phyloP scores from a whole-genome alignment of 1,139 yeast genomes.

The Blastobotrys raffinosifermentans region DNA sequence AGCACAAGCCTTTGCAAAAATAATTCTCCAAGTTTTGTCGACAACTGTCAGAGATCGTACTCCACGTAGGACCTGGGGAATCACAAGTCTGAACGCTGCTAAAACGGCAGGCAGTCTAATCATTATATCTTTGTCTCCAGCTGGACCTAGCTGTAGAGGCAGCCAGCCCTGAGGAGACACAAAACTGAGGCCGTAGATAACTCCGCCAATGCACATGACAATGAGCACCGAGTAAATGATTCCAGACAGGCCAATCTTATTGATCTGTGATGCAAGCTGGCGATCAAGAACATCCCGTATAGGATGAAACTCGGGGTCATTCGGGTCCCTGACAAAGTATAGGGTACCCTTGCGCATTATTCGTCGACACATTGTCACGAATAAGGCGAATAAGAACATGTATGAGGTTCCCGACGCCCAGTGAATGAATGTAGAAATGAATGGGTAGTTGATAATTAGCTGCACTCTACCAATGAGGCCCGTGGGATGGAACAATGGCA shows the following conservation, averaged over 20 bases:
- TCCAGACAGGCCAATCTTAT: constrained; percentile 69
- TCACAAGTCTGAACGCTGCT: constrained; percentile 8
- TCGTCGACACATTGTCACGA: constrained; percentile 75
- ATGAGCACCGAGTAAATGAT: constrained; percentile 72
- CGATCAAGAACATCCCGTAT: constrained; percentile 81
- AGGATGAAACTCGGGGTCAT: constrained; percentile 86
- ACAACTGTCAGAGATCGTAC: constrained; percentile 21
- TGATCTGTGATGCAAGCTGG: constrained; percentile 64
- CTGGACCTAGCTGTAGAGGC: constrained; percentile 24
- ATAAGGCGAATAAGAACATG: constrained; percentile 83
- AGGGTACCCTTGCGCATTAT: constrained; percentile 85
- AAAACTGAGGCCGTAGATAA: constrained; percentile 49
- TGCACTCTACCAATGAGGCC: constrained; percentile 8
- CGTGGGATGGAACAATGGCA: constrained; percentile 8
- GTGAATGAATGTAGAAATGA: constrained; percentile 34
- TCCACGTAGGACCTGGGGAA: constrained; percentile 24
- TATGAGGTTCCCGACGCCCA: constrained; percentile 81
- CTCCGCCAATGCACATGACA: constrained; percentile 65
- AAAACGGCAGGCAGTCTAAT: constrained; percentile 4
- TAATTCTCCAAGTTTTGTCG: constrained; percentile 52
- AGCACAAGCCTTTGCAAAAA: constrained; percentile 52
- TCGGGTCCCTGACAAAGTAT: constrained; percentile 88
- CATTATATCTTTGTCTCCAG: background rate
- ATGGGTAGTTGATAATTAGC: constrained; percentile 22
- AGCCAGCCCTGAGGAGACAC: constrained; percentile 29